phyloP scores from a whole-genome alignment of 805 yeast species.

The Yarrowia sp. region DNA sequence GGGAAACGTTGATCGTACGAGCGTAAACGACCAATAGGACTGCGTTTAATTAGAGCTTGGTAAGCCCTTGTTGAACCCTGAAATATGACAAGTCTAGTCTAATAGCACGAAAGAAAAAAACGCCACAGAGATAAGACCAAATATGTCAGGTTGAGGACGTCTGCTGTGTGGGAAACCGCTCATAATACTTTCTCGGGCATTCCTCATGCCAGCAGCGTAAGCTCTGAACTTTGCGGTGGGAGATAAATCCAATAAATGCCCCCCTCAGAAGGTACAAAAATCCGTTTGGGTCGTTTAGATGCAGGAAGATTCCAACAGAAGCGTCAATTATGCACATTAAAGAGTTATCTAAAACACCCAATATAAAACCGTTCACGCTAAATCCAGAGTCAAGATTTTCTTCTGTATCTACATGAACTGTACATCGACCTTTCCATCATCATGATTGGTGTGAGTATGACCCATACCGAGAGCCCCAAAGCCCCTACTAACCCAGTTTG shows the following conservation, averaged over 20 bases:
- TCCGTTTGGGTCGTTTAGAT: background rate
- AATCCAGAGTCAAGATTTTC: background rate
- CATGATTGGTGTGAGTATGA: constrained; percentile 17
- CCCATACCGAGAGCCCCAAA: too few species aligned
- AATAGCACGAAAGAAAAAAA: background rate
- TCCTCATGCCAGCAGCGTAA: background rate
- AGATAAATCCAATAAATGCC: background rate
- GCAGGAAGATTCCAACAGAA: background rate
- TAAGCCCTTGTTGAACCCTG: background rate
- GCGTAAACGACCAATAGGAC: background rate
- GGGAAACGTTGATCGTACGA: background rate
- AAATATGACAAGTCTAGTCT: background rate
- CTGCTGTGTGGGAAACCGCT: too few species aligned
- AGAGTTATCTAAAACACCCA: background rate
- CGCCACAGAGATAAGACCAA: background rate
- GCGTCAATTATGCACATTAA: background rate
- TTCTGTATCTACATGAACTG: background rate
- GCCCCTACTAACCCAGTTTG: constrained; percentile 11
- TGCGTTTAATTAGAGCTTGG: background rate
- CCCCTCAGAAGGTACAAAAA: background rate
- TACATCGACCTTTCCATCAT: background rate
- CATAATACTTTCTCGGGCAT: background rate
- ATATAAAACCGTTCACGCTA: constrained; percentile 7
- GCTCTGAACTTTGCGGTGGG: background rate
- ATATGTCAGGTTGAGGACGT: too few species aligned